Conservation (phyloP, 106 monocot genomes). For the Platanthera guangdongensis region DNA sequence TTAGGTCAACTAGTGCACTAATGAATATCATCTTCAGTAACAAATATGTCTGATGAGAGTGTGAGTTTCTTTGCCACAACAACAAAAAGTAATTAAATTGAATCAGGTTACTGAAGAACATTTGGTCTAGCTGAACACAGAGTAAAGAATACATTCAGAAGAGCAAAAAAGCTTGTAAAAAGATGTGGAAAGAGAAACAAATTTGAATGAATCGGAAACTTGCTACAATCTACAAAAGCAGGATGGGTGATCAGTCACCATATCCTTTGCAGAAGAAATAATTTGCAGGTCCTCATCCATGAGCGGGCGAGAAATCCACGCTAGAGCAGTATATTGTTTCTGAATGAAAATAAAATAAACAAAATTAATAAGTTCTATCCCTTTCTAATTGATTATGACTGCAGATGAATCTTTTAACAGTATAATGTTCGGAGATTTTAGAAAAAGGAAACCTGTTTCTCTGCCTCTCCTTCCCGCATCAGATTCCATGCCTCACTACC, state of each 20-base stretch:
- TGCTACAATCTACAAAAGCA: constrained; percentile 1
- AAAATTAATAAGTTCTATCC: not conserved
- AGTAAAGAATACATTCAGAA: not conserved
- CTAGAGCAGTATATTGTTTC: constrained; percentile 96
- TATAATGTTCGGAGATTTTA: not conserved
- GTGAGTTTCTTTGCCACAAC: not conserved
- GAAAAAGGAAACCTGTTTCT: constrained; percentile 75
- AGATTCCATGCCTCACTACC: constrained; percentile 75
- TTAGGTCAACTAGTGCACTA: not conserved
- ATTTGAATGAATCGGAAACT: not conserved
- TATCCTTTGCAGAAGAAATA: constrained; percentile 49
- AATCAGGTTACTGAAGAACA: not conserved
- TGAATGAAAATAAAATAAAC: constrained; percentile 21
- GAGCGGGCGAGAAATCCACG: constrained; percentile 79
- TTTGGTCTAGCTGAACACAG: not conserved
- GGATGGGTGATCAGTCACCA: constrained; percentile 36
- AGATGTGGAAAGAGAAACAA: not conserved
- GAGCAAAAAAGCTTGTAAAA: not conserved
- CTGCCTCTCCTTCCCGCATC: constrained; percentile 96
- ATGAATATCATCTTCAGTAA: not conserved
- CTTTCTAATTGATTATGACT: not conserved
- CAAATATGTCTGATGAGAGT: not conserved
- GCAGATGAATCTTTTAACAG: not conserved
- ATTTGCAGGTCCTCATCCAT: constrained; percentile 44
- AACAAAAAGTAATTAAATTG: not conserved